Base-by-base conservation (phyloP, 495 filamentous ascomycete genomes). In the Parathielavia appendiculata region DNA sequence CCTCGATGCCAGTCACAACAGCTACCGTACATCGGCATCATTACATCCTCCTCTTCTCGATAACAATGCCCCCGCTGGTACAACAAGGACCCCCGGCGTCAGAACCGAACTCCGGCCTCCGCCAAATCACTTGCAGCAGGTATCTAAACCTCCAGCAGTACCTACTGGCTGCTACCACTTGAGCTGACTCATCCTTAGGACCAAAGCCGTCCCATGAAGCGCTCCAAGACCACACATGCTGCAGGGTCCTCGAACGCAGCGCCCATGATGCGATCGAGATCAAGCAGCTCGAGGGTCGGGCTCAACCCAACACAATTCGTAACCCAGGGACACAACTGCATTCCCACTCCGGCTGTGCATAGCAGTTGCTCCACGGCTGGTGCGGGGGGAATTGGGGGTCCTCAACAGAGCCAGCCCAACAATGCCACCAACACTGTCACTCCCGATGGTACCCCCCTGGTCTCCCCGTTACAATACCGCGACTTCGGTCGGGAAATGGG, bases 51-150 rank as follows among this genome's bases (percentile, higher is more conserved):
- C 39, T 4, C 63, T 67, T 4, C 63, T 67, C 58, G 56, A 41
- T 56, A 58, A 67, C 54, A 58, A 65, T 65, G 66, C 54, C 43
- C 68, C 63, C 51, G 63, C 67, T 47, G 63, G 63, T 57, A 70
- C 65, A 56, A 64, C 65, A 47, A 65, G 71, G 56, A 64, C 72
- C 65, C 70, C 65, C 62, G 69, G 47, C 53, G 20, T 52, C n/a
- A 57, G 51, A 34, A 43, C 6, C 46, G 14, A 17, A 30, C 30
- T 9, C 32, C 26, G 40, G 43, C 46, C 43, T 1, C 51, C 50
- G 19, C 55, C 58, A 16, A 23, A 19, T 9, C 57, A 61, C 38
- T 19, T 6, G 17, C 55, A 54, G 35, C 50, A 60, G 57, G 67
- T 71, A 65, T 9, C 35, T 9, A 38, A 9, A 32, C n/a, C 26